Conservation (phyloP, 2,329 filamentous ascomycete genomes). For the Claviceps sp. region DNA sequence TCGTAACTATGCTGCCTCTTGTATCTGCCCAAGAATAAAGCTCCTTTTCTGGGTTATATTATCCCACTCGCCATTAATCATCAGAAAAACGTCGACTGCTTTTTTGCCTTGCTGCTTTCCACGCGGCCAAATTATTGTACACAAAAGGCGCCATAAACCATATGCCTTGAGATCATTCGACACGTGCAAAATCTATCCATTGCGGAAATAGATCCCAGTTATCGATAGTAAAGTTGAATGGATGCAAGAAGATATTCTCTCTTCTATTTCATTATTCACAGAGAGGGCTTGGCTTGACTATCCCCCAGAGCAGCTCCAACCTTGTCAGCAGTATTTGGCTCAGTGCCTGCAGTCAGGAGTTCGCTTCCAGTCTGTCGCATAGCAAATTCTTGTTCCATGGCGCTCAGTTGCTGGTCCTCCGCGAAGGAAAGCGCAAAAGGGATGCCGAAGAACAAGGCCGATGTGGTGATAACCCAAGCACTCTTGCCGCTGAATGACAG, state of each 20-base stretch:
- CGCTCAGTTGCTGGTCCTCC: conserved; percentile 91
- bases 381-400: conserved; percentile 95
- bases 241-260: not conserved
- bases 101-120: not conserved
- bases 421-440: conserved; percentile 86
- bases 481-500: conserved; percentile 69
- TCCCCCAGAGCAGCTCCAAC: conserved; percentile 36
- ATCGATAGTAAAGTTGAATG: not conserved
- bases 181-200: not conserved
- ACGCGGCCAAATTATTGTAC: conserved; percentile 3
- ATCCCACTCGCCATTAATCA: not conserved
- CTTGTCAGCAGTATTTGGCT: conserved; percentile 33
- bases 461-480: conserved; percentile 83
- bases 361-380: conserved; percentile 89
- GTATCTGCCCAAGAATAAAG: conserved; percentile 1
- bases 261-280: conserved; percentile 25
- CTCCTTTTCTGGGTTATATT: not conserved
- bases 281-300: conserved; percentile 32
- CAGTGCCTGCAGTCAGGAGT: conserved; percentile 36
- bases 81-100: not conserved
- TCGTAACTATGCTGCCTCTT: conserved; percentile 10
- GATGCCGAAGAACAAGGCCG: conserved; percentile 76
- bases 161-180: not conserved
- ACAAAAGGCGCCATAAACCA: not conserved
- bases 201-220: not conserved